Conservation (phyloP, 768 basidiomycete genomes). For the Lactarius akahatsu region DNA sequence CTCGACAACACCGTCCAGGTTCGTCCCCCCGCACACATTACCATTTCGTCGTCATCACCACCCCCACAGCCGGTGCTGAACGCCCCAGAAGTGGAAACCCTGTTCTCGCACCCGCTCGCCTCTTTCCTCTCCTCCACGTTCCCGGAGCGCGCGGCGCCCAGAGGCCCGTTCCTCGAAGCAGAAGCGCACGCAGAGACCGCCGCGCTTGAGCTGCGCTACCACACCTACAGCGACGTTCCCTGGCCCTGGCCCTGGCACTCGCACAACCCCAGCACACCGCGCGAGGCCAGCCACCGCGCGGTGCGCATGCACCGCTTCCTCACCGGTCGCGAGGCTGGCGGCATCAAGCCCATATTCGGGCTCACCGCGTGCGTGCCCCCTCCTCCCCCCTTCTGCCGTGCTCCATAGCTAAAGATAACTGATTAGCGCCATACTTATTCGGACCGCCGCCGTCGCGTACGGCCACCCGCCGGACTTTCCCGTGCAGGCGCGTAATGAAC, state of each 20-base stretch:
- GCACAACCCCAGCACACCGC: neutral
- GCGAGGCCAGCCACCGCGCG: conserved; percentile 10
- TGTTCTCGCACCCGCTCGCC: conserved; percentile 83
- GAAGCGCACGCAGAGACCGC: conserved; percentile 44
- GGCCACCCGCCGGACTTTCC: conserved; percentile 46
- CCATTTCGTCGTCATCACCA: neutral
- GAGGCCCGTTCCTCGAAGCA: conserved; percentile 40
- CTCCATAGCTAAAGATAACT: neutral
- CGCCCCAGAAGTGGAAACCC: conserved; percentile 67
- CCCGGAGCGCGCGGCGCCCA: conserved; percentile 37
- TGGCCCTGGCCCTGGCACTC: conserved; percentile 43
- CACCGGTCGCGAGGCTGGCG: conserved; percentile 81
- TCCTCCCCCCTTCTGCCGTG: neutral
- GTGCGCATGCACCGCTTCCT: conserved; percentile 74
- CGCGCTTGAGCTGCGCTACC: conserved; percentile 54
- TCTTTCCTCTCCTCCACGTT: conserved; percentile 62
- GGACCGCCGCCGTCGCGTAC: conserved; percentile 51
- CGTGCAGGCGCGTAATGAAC: conserved; percentile 45
- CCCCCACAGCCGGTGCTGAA: conserved; percentile 71
- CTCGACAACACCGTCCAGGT: conserved; percentile 76
- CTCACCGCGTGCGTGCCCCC: conserved; percentile 69
- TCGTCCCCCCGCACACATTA: conserved; percentile 25
- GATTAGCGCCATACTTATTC: conserved; percentile 51
- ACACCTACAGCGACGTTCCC: conserved; percentile 57
- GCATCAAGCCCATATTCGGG: conserved; percentile 86